phyloP scores from a whole-genome alignment of 306 rosid species.

The Elaeagnus macrophylla region DNA sequence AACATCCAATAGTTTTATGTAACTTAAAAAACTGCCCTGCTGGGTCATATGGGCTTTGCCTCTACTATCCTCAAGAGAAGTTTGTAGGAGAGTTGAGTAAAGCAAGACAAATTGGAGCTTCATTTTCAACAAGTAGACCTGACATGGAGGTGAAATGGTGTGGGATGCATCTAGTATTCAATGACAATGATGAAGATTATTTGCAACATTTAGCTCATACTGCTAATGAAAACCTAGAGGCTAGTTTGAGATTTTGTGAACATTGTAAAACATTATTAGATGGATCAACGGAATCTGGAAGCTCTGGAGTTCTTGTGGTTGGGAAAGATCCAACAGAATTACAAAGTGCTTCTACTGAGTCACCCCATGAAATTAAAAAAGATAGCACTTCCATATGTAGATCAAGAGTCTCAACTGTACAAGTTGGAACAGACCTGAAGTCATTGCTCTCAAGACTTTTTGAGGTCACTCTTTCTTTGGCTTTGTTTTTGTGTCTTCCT shows the following conservation, averaged over 20 bases:
- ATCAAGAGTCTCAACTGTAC: background rate
- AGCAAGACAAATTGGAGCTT: background rate
- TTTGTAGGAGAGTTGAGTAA: background rate
- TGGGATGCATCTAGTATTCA: background rate
- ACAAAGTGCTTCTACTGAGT: too few species aligned
- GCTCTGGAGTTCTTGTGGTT: too few species aligned
- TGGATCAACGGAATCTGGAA: too few species aligned
- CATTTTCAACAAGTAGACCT: background rate
- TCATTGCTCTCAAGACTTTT: conserved; percentile 2
- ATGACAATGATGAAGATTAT: background rate
- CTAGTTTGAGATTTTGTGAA: too few species aligned
- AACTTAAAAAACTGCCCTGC: background rate
- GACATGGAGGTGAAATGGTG: background rate
- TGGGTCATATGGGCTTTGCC: background rate
- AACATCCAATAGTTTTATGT: background rate
- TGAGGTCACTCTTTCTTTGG: background rate
- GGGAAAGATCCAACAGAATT: too few species aligned
- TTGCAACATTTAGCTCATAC: background rate
- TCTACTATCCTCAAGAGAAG: background rate
- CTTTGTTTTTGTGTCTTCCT: background rate
- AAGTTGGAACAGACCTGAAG: background rate
- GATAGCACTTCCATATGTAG: too few species aligned
- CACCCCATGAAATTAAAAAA: too few species aligned
- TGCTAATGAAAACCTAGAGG: background rate
- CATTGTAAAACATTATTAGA: too few species aligned